phyloP scores from a whole-genome alignment of 768 basidiomycete species.

The Mycena chlorophos region DNA sequence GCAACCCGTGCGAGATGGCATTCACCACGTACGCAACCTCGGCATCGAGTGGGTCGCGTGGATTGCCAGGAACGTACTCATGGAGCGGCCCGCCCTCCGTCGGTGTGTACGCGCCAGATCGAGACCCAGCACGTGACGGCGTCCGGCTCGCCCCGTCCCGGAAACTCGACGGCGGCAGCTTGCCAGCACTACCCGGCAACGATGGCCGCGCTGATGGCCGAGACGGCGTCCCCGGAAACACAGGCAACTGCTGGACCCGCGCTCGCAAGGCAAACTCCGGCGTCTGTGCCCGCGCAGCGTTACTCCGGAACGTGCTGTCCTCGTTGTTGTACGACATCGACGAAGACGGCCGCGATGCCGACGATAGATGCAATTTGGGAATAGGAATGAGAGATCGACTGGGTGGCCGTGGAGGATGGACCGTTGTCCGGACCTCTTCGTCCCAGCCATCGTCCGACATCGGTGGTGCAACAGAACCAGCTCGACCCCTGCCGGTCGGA shows the following conservation, averaged over 20 bases:
- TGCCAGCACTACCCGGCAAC: constrained; percentile 28
- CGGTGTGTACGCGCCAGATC: constrained; percentile 66
- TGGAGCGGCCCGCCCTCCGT: constrained; percentile 54
- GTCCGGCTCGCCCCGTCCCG: constrained; percentile 58
- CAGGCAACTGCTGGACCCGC: constrained; percentile 58
- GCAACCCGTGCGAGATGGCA: constrained; percentile 71
- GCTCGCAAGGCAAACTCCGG: constrained; percentile 64
- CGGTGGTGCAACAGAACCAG: constrained; percentile 49
- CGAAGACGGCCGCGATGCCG: constrained; percentile 69
- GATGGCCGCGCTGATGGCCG: constrained; percentile 33
- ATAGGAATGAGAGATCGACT: constrained; percentile 84
- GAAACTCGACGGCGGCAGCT: constrained; percentile 76
- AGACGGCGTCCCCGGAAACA: constrained; percentile 48
- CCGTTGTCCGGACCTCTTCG: constrained; percentile 37
- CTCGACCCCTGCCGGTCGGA: constrained; percentile 46
- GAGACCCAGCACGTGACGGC: constrained; percentile 66
- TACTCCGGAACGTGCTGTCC: constrained; percentile 45
- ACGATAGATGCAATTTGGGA: constrained; percentile 68
- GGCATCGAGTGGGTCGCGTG: constrained; percentile 77
- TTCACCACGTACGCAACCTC: constrained; percentile 79
- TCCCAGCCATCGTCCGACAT: constrained; percentile 48
- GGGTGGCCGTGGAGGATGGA: constrained; percentile 69
- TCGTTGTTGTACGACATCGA: constrained; percentile 69
- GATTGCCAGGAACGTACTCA: constrained; percentile 64
- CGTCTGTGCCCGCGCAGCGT: constrained; percentile 59